These are phyloP conservation scores for Fusarium sp. DNA, from an alignment of 2,329 filamentous ascomycete genomes.

Conservation along the genomic window DNA sequence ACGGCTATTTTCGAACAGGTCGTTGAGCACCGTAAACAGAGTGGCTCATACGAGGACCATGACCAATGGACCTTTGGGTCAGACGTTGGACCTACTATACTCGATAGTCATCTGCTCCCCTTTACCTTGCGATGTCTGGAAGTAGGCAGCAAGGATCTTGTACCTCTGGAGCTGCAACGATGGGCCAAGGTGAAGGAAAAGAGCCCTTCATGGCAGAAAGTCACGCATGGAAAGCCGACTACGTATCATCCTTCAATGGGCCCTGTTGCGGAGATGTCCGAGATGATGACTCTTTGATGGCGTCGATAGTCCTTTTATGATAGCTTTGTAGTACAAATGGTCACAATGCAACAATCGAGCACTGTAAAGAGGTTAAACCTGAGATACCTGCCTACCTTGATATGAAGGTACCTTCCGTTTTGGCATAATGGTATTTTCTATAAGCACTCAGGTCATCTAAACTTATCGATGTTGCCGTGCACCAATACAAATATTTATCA, in stretches of 20 bases:
- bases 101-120: slow-evolving; percentile 21
- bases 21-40: slow-evolving; percentile 1
- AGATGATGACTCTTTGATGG: slow-evolving; percentile 15
- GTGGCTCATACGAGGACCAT: not conserved
- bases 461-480: no score
- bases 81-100: slow-evolving; percentile 11
- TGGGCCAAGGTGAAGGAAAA: slow-evolving; percentile 14
- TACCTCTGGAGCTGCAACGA: slow-evolving; percentile 4
- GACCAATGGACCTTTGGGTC: slow-evolving; percentile 14
- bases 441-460: no score
- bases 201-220: slow-evolving; percentile 6
- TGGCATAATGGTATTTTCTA: no score
- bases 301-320: not conserved
- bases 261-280: slow-evolving; percentile 14
- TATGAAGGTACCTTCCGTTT: no score
- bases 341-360: no score
- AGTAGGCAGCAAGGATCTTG: slow-evolving; percentile 6
- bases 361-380: no score
- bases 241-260: slow-evolving; percentile 22
- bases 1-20: slow-evolving; percentile 1
- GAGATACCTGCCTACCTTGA: no score
- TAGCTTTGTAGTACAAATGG: no score
- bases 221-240: slow-evolving; percentile 19
- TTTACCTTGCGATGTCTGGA: slow-evolving; percentile 17
- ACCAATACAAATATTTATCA: not conserved